phyloP scores from a whole-genome alignment of 768 basidiomycete genomes.

The Cystobasidium ongulense region DNA sequence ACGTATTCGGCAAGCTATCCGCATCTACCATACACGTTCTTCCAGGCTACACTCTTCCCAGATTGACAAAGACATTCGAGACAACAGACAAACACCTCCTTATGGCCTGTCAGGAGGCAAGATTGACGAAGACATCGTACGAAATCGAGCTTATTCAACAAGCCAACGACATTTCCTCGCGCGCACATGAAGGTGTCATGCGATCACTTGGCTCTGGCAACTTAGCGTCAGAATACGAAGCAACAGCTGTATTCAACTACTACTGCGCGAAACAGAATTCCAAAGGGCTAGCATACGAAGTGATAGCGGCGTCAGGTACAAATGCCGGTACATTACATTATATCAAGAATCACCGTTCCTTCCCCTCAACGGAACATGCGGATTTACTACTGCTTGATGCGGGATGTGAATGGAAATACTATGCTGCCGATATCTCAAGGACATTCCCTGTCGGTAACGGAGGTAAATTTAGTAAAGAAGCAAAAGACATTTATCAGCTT shows the following conservation, averaged over 20 bases:
- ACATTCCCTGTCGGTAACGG: constrained; percentile 69
- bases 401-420: constrained; percentile 76
- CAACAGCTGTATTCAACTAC: constrained; percentile 86
- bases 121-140: constrained; percentile 64
- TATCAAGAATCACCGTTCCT: constrained; percentile 34
- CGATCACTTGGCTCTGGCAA: constrained; percentile 57
- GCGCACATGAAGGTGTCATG: constrained; percentile 89
- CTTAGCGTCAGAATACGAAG: constrained; percentile 85
- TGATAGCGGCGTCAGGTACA: constrained; percentile 79
- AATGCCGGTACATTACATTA: constrained; percentile 88
- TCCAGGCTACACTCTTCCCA: background rate
- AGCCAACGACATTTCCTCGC: constrained; percentile 77
- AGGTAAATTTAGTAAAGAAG: constrained; percentile 75
- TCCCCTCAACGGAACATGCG: constrained; percentile 33
- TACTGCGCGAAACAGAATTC: constrained; percentile 78
- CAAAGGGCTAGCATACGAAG: constrained; percentile 79
- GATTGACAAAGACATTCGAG: background rate
- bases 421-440: constrained; percentile 58
- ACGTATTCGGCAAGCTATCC: constrained; percentile 33
- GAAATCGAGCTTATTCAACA: constrained; percentile 67
- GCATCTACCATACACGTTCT: background rate
- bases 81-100: constrained; percentile 50
- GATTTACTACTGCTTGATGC: constrained; percentile 55
- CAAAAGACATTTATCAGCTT: constrained; percentile 71
- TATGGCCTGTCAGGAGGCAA: constrained; percentile 66